Evolutionary conservation across 768 basidiomycete species (phyloP).

Genomic region (Serendipita vermifera): DNA sequence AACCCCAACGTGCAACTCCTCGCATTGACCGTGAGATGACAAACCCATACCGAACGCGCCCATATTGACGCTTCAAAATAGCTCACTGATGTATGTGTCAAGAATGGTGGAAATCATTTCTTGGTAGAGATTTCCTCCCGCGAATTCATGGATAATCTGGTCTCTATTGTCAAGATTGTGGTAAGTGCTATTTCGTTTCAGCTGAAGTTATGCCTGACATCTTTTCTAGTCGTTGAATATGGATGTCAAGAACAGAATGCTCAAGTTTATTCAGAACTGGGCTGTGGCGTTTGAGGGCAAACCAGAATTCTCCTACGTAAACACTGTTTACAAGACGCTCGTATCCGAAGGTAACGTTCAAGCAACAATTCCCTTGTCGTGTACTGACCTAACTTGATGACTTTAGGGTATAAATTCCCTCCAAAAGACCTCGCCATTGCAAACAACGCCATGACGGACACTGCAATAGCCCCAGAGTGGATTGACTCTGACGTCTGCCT

Average conservation of each 20-base stretch:
- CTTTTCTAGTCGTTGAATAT: constrained; percentile 43
- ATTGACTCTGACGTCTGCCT: constrained; percentile 91
- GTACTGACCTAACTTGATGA: background rate
- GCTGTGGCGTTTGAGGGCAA: constrained; percentile 80
- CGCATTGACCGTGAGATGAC: constrained; percentile 55
- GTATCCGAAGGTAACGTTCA: constrained; percentile 54
- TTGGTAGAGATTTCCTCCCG: constrained; percentile 69
- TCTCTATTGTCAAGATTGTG: constrained; percentile 73
- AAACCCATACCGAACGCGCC: constrained; percentile 10
- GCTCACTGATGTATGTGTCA: constrained; percentile 85
- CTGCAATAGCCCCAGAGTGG: constrained; percentile 90
- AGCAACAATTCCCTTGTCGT: background rate
- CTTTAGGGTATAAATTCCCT: constrained; percentile 68
- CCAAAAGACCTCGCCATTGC: constrained; percentile 57
- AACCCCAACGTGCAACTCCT: constrained; percentile 92
- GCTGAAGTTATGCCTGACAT: too few relatives aligned
- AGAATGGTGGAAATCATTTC: constrained; percentile 95
- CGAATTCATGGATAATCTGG: constrained; percentile 89
- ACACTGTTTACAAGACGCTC: constrained; percentile 66
- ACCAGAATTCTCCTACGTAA: constrained; percentile 54
- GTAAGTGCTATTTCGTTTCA: too few relatives aligned
- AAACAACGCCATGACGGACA: constrained; percentile 78
- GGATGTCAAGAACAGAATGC: constrained; percentile 69
- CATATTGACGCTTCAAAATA: constrained; percentile 23
- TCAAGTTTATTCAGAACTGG: constrained; percentile 87